These are phyloP conservation scores for Neckera pumila DNA, from an alignment of 225 moss, liverwort and hornwort species.

Conservation along the genomic window DNA sequence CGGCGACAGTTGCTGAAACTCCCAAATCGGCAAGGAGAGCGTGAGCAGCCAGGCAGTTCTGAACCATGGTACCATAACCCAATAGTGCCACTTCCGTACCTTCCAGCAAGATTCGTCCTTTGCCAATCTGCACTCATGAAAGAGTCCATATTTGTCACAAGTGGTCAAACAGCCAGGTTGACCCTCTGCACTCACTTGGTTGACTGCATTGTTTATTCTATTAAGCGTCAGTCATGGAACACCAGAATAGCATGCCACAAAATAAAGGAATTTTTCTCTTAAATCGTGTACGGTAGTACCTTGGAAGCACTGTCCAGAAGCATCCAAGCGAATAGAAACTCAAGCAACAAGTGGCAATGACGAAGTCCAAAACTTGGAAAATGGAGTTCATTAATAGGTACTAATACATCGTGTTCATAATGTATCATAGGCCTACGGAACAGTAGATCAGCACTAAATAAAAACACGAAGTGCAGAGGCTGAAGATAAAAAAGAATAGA, in stretches of 20 bases:
- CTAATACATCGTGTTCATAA: not conserved
- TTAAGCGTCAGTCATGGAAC: not conserved
- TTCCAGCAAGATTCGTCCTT: conserved; percentile 40
- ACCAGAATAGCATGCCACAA: not conserved
- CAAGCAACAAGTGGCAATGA: not conserved
- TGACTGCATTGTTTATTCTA: not conserved
- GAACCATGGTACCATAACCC: conserved; percentile 51
- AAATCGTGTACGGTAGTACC: not conserved
- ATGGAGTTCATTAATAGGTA: not conserved
- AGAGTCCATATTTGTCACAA: not conserved
- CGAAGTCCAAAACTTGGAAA: not conserved
- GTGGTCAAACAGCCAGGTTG: not conserved
- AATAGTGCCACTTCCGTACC: conserved; percentile 38
- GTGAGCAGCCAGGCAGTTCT: conserved; percentile 38
- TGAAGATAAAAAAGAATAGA: not conserved
- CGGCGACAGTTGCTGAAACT: conserved; percentile 37
- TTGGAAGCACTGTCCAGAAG: no score
- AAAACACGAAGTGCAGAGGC: not conserved
- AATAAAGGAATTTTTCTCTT: not conserved
- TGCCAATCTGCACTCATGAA: conserved; percentile 30
- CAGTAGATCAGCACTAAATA: not conserved
- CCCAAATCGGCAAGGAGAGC: conserved; percentile 33
- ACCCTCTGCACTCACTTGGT: not conserved
- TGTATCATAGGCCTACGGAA: not conserved
- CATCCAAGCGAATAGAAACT: not conserved